phyloP scores from a whole-genome alignment of 78 protist genomes.

The Pigoraptor vietnamica region DNA sequence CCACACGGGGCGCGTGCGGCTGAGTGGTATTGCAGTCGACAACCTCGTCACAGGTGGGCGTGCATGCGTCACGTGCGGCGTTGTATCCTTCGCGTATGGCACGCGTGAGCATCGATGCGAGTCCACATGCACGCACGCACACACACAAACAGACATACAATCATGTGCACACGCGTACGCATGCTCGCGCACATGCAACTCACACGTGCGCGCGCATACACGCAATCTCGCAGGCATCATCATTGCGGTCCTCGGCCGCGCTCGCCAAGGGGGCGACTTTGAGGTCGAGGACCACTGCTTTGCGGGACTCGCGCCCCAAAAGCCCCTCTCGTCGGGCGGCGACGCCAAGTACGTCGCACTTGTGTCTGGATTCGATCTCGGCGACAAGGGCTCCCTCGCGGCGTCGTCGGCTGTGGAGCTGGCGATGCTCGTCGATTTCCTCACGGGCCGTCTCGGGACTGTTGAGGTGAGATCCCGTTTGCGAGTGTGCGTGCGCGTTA shows the following conservation, averaged over 20 bases:
- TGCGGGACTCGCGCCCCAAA: neutral
- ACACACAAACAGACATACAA: too few species aligned
- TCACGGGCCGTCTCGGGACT: neutral
- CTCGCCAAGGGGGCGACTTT: neutral
- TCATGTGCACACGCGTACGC: too few species aligned
- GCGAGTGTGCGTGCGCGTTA: neutral
- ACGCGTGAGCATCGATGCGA: too few species aligned
- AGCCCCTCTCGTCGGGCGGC: neutral
- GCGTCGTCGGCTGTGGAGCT: neutral
- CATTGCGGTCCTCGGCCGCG: neutral
- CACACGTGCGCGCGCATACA: neutral
- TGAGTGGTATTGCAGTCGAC: neutral
- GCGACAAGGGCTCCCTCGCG: neutral
- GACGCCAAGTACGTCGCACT: neutral
- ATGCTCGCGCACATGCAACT: neutral
- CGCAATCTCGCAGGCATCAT: neutral
- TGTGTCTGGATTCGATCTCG: neutral
- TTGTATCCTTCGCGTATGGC: neutral
- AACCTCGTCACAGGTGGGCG: neutral
- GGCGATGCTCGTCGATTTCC: neutral
- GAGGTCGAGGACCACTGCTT: neutral
- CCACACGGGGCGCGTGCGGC: conserved; percentile 22
- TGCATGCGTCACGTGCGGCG: neutral
- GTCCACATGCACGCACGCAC: too few species aligned
- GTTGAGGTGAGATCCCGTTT: neutral